Evolutionary conservation across 305 asterid species (phyloP).

Genomic region (Andrographis paniculata): DNA sequence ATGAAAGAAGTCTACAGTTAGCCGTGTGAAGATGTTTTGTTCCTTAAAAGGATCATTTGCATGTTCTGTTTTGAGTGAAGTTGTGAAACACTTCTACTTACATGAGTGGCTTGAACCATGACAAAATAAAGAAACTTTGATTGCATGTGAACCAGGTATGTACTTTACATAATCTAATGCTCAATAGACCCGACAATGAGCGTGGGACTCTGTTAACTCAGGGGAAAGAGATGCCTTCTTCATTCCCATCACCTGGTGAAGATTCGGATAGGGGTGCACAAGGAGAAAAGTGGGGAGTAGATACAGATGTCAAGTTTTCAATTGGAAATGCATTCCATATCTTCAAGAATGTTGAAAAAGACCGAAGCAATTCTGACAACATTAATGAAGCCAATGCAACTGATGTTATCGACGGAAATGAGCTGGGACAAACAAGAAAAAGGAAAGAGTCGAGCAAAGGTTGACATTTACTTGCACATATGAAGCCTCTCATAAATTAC

Average conservation of each 20-base stretch:
- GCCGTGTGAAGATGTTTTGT: too few species aligned
- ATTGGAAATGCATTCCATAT: slow-evolving; percentile 41
- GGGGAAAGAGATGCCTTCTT: slow-evolving; percentile 39
- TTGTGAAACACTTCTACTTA: too few species aligned
- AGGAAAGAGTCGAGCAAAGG: slow-evolving; percentile 39
- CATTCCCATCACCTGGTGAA: slow-evolving; percentile 22
- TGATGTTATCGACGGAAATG: slow-evolving; percentile 14
- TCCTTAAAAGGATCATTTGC: too few species aligned
- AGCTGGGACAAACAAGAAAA: slow-evolving; percentile 30
- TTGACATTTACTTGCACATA: slow-evolving; percentile 5
- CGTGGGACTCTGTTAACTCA: slow-evolving; percentile 17
- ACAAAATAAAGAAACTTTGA: not conserved
- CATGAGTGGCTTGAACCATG: too few species aligned
- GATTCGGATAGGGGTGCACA: slow-evolving; percentile 14
- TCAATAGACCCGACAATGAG: slow-evolving; percentile 3
- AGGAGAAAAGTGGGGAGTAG: slow-evolving; percentile 21
- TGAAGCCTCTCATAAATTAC: not conserved
- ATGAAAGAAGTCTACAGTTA: too few species aligned
- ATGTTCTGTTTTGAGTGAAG: too few species aligned
- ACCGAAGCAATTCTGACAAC: slow-evolving; percentile 10
- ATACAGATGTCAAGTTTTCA: slow-evolving; percentile 24
- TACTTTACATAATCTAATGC: not conserved
- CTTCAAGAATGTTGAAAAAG: slow-evolving; percentile 38
- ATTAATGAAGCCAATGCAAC: slow-evolving; percentile 15
- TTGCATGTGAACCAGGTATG: not conserved